Conservation (phyloP, 1,284 basidiomycete species). For the Melampsora larici-populina region DNA sequence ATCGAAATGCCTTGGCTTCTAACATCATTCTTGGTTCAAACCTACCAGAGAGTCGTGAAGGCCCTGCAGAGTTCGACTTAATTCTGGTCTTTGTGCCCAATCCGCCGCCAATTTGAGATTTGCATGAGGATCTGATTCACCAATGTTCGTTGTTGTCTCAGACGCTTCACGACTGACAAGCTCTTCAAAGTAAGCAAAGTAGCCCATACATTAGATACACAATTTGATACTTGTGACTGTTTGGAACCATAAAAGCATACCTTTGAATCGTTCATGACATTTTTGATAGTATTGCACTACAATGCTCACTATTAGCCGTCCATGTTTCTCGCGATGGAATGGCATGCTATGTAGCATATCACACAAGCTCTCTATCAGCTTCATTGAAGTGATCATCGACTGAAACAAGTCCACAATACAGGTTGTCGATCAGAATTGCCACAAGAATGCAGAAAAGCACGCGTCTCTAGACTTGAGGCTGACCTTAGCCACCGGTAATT, state of each 20-base stretch:
- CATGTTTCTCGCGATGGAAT: constrained; percentile 91
- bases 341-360: constrained; percentile 89
- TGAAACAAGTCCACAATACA: constrained; percentile 51
- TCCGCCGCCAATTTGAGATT: constrained; percentile 64
- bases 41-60: constrained; percentile 55
- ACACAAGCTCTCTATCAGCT: constrained; percentile 86
- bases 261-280: constrained; percentile 81
- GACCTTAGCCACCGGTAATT: constrained; percentile 75
- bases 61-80: constrained; percentile 69
- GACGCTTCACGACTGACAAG: constrained; percentile 45
- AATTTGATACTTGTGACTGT: neutral
- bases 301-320: constrained; percentile 87
- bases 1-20: constrained; percentile 12
- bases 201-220: neutral
- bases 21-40: constrained; percentile 43
- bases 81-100: constrained; percentile 79
- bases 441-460: constrained; percentile 9
- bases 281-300: constrained; percentile 95
- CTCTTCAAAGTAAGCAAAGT: constrained; percentile 37
- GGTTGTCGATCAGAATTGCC: constrained; percentile 6
- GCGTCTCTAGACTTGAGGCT: constrained; percentile 43
- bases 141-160: constrained; percentile 36
- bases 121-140: constrained; percentile 9
- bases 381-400: constrained; percentile 79
- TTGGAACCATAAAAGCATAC: constrained; percentile 38